Base-by-base conservation (phyloP, 164 flowering plant genomes). In the Protea cynaroides region DNA sequence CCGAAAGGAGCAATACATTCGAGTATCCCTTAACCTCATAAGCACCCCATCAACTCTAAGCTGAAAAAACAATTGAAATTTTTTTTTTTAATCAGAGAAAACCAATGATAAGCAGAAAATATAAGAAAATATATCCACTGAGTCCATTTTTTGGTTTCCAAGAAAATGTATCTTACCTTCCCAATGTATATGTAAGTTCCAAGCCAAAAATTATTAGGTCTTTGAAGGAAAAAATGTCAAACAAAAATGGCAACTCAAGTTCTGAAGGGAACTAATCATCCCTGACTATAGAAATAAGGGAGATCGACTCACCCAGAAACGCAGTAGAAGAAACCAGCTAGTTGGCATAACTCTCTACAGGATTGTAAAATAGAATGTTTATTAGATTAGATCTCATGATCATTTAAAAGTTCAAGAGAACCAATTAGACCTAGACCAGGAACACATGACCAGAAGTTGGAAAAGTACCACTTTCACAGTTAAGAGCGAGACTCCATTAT, bases 41-140 rank as follows among this genome's bases (percentile, higher is more conserved):
- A 95, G 84, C 53, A 80, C 94, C 47, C 99, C 99, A 83, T 95
- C 99, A 74, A 95, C 97, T 80, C 99, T 86, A 62, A 95, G 96
- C 99, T 92, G 83, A 51, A 66, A 40, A 22, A 59, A 34, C 66
- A 68, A 25, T 50, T 34, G 62, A 29, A 29, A 29, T 29, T 11
- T 44, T 44, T 15, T 11, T 11, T 15, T 4, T 44, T 2, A 44
- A 63, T 65, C 67, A 61, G 25, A 51, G 62, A 25, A 43, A 21
- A 18, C 34, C 55, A 38, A n/a, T n/a, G n/a, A n/a, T n/a, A n/a
- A n/a, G n/a, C n/a, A n/a, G n/a, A 44, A 56, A 5, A 7, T 0
- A 34, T 11, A 22, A 11, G 59, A 36, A 29, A 17, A 34, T 3
- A 40, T n/a, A 51, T 18, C 58, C 34, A 23, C 34, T 23, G 58